phyloP scores from a whole-genome alignment of 768 basidiomycete genomes.

The Suillus subalutaceus region DNA sequence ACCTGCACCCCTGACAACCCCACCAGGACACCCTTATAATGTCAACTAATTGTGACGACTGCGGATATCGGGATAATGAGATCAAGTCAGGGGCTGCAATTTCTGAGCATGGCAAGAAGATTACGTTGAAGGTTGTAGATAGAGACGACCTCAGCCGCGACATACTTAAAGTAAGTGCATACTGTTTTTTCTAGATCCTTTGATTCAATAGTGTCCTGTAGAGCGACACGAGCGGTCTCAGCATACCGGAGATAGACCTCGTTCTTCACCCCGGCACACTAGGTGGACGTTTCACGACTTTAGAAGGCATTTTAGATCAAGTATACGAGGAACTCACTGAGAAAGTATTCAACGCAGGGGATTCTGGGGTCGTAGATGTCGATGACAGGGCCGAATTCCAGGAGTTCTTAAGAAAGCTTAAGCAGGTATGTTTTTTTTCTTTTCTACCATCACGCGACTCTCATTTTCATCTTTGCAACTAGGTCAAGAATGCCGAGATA shows the following conservation, averaged over 20 bases:
- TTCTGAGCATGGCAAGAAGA: conserved; percentile 82
- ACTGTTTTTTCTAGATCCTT: background rate
- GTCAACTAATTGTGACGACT: conserved; percentile 95
- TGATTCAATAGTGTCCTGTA: conserved; percentile 33
- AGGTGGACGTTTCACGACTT: conserved; percentile 95
- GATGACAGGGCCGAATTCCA: conserved; percentile 66
- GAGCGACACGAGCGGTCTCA: conserved; percentile 39
- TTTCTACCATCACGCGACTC: background rate
- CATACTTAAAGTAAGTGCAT: conserved; percentile 77
- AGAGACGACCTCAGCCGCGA: conserved; percentile 91
- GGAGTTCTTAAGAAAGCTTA: conserved; percentile 74
- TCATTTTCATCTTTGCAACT: conserved; percentile 8
- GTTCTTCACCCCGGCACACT: conserved; percentile 90
- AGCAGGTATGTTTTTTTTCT: conserved; percentile 52
- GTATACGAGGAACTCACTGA: conserved; percentile 93
- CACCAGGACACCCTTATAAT: conserved; percentile 91
- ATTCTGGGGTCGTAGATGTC: conserved; percentile 46
- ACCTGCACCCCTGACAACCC: background rate
- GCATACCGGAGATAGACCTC: conserved; percentile 94
- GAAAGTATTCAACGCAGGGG: conserved; percentile 80
- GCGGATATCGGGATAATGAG: conserved; percentile 97
- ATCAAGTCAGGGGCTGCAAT: conserved; percentile 94
- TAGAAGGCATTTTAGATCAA: conserved; percentile 94
- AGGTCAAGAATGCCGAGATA: conserved; percentile 78
- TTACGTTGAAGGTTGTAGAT: conserved; percentile 90